These are phyloP conservation scores for Aureobasidium melanogenum DNA, from an alignment of 2,329 filamentous ascomycete species.

Conservation along the genomic window DNA sequence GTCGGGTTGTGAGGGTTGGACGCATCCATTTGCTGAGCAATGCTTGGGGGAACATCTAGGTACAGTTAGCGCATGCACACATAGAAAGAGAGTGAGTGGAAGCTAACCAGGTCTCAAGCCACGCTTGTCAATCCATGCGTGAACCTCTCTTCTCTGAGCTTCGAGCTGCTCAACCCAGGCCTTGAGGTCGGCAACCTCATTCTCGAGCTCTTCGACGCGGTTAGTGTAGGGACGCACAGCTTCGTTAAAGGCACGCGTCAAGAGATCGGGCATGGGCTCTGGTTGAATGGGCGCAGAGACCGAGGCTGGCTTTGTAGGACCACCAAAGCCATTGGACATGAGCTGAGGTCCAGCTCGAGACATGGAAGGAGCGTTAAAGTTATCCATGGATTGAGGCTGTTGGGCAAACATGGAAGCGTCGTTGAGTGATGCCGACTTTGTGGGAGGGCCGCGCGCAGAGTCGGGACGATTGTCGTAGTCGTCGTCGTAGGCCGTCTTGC, in stretches of 20 bases:
- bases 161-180: slow-evolving; percentile 43
- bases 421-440: slow-evolving; percentile 18
- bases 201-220: slow-evolving; percentile 44
- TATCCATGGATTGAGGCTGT: slow-evolving; percentile 9
- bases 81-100: not conserved
- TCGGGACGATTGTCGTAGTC: slow-evolving; percentile 31
- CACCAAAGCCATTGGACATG: slow-evolving; percentile 19
- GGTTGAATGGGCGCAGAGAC: slow-evolving; percentile 15
- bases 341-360: slow-evolving; percentile 8
- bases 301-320: not conserved
- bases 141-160: slow-evolving; percentile 42
- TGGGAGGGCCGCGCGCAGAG: slow-evolving; percentile 26
- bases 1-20: slow-evolving; percentile 32
- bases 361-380: slow-evolving; percentile 13
- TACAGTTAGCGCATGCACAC: not conserved
- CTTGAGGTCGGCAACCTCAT: slow-evolving; percentile 41
- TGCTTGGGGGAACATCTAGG: slow-evolving; percentile 42
- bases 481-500: slow-evolving; percentile 36
- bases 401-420: slow-evolving; percentile 34
- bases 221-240: slow-evolving; percentile 44
- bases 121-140: slow-evolving; percentile 48
- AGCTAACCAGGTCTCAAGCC: slow-evolving; percentile 42
- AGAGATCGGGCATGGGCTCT: slow-evolving; percentile 41
- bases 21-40: slow-evolving; percentile 45
- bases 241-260: slow-evolving; percentile 45